Conservation (phyloP, 805 yeast genomes). For the Wickerhamomyces chaumierensis region DNA sequence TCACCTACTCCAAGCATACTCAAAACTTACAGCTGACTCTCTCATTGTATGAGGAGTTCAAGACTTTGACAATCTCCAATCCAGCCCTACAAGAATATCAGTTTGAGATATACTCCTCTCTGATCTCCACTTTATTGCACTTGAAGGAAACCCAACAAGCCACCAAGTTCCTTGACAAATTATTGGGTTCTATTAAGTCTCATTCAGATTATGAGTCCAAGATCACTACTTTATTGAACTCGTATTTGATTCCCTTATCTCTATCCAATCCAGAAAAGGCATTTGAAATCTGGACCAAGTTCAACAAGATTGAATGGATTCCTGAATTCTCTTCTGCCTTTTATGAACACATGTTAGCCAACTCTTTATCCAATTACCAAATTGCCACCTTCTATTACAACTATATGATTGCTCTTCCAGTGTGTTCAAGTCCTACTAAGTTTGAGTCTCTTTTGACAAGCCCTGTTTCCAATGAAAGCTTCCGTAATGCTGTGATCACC, state of each 20-base stretch:
- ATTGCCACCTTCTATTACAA: constrained; percentile 24
- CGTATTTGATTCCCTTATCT: constrained; percentile 29
- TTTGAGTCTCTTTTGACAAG: constrained; percentile 7
- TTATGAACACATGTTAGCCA: constrained; percentile 23
- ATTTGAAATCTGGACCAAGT: constrained; percentile 24
- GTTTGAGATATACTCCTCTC: constrained; percentile 36
- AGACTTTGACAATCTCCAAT: constrained; percentile 9
- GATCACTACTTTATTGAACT: constrained; percentile 31
- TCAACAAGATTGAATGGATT: constrained; percentile 26
- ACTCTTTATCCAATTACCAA: constrained; percentile 22
- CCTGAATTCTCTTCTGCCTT: constrained; percentile 30
- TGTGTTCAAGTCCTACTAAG: constrained; percentile 1
- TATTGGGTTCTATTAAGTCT: constrained; percentile 33
- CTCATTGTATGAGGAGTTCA: constrained; percentile 27
- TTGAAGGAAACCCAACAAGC: constrained; percentile 40
- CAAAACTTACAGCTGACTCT: constrained; percentile 28
- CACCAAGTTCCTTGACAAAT: constrained; percentile 43
- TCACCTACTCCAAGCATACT: constrained; percentile 27
- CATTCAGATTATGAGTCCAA: constrained; percentile 22
- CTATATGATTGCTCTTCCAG: constrained; percentile 25
- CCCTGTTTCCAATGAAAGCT: constrained; percentile 6
- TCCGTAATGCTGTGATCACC: constrained; percentile 7
- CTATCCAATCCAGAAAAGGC: constrained; percentile 23
- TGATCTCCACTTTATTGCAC: constrained; percentile 40
- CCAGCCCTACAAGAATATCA: constrained; percentile 24